These are phyloP conservation scores for Candida buenavistaensis DNA, from an alignment of 1,139 yeast genomes.

Conservation along the genomic window DNA sequence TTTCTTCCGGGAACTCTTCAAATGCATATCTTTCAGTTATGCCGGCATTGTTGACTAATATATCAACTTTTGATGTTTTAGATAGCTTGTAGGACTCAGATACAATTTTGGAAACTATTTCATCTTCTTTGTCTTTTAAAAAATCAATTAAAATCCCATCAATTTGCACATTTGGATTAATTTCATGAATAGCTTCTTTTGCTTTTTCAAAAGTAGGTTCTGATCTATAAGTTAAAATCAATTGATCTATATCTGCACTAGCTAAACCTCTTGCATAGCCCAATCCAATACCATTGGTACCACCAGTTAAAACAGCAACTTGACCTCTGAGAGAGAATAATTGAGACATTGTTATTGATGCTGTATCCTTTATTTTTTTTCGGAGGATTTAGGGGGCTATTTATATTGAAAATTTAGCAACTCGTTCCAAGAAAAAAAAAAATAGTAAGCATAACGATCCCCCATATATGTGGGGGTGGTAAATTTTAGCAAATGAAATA, in stretches of 20 bases:
- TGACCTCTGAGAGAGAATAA: conserved; percentile 34
- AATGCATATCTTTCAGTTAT: conserved; percentile 34
- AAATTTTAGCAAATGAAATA: no score
- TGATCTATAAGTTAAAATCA: conserved; percentile 27
- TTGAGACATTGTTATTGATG: conserved; percentile 6
- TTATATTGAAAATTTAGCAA: no score
- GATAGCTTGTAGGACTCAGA: conserved; percentile 36
- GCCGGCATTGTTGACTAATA: conserved; percentile 60
- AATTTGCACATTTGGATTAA: conserved; percentile 22
- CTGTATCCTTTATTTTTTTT: neutral
- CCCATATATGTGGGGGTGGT: conserved; percentile 3
- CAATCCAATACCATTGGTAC: conserved; percentile 36
- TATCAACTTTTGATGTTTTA: conserved; percentile 36
- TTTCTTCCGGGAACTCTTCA: conserved; percentile 31
- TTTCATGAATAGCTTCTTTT: conserved; percentile 17
- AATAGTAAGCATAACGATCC: neutral
- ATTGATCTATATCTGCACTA: conserved; percentile 30
- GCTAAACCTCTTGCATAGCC: conserved; percentile 37
- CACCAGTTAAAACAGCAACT: conserved; percentile 37
- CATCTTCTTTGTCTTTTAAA: conserved; percentile 18
- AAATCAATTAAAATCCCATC: conserved; percentile 22
- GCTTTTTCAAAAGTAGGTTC: conserved; percentile 18
- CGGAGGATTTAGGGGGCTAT: conserved; percentile 3
- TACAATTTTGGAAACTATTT: conserved; percentile 27
- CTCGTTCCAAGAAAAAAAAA: no score